Conservation (phyloP, 257 asterid species). For the Salvia rosmarinus region DNA sequence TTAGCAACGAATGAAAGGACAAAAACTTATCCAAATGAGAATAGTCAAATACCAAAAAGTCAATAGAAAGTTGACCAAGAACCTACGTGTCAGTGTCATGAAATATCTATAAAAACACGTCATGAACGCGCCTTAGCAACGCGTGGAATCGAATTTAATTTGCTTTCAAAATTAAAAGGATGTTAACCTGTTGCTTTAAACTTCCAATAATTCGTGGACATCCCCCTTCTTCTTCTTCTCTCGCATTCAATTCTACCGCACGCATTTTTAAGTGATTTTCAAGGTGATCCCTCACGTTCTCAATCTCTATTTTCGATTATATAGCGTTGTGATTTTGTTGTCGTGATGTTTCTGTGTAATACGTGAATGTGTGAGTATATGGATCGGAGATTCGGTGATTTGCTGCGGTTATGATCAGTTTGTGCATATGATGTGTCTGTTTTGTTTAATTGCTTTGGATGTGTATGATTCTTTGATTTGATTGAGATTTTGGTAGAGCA, state of each 20-base stretch:
- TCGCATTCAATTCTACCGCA: constrained; percentile 24
- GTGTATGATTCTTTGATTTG: constrained; percentile 16
- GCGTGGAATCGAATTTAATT: constrained; percentile 53
- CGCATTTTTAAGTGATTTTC: constrained; percentile 8
- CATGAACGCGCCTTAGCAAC: constrained; percentile 61
- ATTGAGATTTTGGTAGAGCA: not conserved
- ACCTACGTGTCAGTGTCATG: constrained; percentile 9
- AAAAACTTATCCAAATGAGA: not conserved
- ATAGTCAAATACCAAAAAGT: too few species aligned
- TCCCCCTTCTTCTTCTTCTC: constrained; percentile 23
- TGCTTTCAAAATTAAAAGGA: not conserved
- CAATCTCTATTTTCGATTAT: not conserved
- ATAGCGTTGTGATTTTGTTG: not conserved
- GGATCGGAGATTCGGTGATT: not conserved
- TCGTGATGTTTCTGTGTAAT: not conserved
- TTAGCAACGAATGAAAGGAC: not conserved
- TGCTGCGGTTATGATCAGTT: constrained; percentile 11
- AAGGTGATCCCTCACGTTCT: constrained; percentile 35
- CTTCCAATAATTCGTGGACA: constrained; percentile 13
- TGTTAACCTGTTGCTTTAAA: constrained; percentile 18
- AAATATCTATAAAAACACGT: constrained; percentile 36
- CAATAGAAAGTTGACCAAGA: not conserved
- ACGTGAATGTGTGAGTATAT: not conserved
- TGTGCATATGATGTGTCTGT: constrained; percentile 7
- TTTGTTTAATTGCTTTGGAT: not conserved